A percentile compares a stretch with the other conserved stretches of the same genome.
Conservation (phyloP, 805 yeast species). For the Ogataea methanolica region DNA sequence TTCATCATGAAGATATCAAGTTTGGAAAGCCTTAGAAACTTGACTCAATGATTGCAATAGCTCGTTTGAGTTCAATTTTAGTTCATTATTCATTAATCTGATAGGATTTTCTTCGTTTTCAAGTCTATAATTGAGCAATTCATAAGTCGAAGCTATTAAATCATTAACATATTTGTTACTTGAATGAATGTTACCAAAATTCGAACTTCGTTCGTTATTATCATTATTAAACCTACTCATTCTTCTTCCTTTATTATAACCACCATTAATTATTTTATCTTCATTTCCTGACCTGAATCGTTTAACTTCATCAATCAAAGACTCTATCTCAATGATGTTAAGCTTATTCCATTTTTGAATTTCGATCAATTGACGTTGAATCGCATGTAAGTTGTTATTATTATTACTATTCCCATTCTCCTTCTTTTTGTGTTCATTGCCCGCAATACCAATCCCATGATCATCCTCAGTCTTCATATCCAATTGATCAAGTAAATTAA, state of each 20-base stretch:
- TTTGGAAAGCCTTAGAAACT: background rate
- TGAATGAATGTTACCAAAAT: background rate
- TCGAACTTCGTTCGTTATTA: background rate
- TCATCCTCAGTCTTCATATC: no score
- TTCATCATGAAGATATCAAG: background rate
- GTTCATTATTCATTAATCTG: background rate
- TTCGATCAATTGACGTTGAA: background rate
- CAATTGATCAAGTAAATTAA: no score
- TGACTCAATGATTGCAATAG: background rate
- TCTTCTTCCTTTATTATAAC: no score
- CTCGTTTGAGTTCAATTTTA: background rate
- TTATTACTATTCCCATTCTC: no score
- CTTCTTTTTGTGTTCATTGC: no score
- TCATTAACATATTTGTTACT: background rate
- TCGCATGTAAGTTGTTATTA: background rate
- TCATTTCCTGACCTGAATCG: background rate
- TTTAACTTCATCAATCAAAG: background rate
- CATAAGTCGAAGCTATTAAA: background rate
- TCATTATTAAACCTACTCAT: background rate
- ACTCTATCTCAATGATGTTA: background rate
- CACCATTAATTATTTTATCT: no score
- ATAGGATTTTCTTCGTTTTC: background rate
- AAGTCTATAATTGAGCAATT: background rate
- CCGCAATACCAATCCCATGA: no score
- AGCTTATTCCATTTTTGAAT: background rate